Evolutionary conservation across 805 yeast genomes (phyloP), one percentile per base, ranked within the genome.

Genomic region (Kodamaea sagamina): DNA sequence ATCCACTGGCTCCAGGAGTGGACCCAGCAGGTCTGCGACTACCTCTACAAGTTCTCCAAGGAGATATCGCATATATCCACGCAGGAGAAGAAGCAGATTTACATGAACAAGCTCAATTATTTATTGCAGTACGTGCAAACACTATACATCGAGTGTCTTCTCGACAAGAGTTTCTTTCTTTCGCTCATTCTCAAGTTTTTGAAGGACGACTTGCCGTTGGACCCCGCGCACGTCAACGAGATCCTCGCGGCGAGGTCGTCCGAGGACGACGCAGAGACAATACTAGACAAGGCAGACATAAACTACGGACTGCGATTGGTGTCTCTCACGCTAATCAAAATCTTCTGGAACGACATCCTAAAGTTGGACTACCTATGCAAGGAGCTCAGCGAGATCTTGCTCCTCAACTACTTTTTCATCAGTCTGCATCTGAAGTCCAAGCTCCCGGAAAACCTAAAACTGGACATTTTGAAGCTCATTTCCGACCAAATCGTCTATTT

Each of bases 21-120:
- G 98, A 86, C 97, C 0, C 86, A 82, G 32, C 95, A 86, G 50
- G 81, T 90, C 11, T 72, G 81, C 2, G 81, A 78, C 43, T 85
- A 72, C 51, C 52, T 83, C 9, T 80, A 75, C 48, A 72, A 72
- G 48, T 68, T 76, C 18, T 68, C 82, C 17, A 67, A 71, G 32
- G 78, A 74, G 24, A 57, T 68, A 58, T 34, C 44, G 4, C 29
- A 32, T 6, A 55, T 66, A 3, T 44, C 49, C 4, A 43, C 61
- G 4, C 46, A 45, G 0, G 75, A 71, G 13, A 57, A 53, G 48
- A 69, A 59, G 44, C 60, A 49, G 12, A 57, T 50, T 1, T 78
- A 79, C 82, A 74, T 72, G 54, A 53, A 53, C 6, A 77, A 76
- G 41, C 70, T 88, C 36, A 71, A 76, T 26, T 89, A 87, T 57